These are phyloP conservation scores for Daldinia concentrica DNA, from an alignment of 495 filamentous ascomycete genomes.

Conservation along the genomic window DNA sequence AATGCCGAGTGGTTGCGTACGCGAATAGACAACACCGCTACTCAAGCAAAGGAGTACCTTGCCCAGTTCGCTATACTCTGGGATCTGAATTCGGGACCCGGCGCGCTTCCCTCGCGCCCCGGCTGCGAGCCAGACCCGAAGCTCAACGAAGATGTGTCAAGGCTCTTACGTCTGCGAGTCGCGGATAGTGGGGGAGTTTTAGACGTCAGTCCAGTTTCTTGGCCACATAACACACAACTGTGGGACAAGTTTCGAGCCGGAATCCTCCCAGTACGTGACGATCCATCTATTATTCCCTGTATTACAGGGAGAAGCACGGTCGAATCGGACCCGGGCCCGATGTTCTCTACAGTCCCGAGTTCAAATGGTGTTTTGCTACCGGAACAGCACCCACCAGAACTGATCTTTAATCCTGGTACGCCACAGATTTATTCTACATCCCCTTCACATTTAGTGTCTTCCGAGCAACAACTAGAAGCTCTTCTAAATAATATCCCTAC, in stretches of 20 bases:
- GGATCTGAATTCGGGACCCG: constrained; percentile 3
- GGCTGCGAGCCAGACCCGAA: constrained; percentile 6
- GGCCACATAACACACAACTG: constrained; percentile 11
- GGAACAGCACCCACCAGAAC: no score
- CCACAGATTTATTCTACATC: no score
- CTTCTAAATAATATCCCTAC: no score
- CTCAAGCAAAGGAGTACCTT: background rate
- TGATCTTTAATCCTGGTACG: no score
- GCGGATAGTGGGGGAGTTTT: background rate
- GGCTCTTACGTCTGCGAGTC: background rate
- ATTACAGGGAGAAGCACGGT: background rate
- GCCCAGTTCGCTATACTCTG: constrained; percentile 27
- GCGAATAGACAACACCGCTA: background rate
- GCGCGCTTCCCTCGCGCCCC: constrained; percentile 11
- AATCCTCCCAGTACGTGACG: background rate
- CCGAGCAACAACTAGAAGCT: no score
- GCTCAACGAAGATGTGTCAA: background rate
- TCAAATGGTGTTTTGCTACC: no score
- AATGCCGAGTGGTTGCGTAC: background rate
- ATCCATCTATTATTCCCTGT: constrained; percentile 5
- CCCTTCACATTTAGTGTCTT: no score
- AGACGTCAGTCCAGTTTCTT: background rate
- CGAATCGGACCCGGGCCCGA: background rate
- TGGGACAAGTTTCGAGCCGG: background rate
- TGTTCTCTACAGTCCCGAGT: no score